Percentiles rank a stretch among this genome's conserved stretches.
Conservation (phyloP, 768 basidiomycete species). For the Lentinula boryana region DNA sequence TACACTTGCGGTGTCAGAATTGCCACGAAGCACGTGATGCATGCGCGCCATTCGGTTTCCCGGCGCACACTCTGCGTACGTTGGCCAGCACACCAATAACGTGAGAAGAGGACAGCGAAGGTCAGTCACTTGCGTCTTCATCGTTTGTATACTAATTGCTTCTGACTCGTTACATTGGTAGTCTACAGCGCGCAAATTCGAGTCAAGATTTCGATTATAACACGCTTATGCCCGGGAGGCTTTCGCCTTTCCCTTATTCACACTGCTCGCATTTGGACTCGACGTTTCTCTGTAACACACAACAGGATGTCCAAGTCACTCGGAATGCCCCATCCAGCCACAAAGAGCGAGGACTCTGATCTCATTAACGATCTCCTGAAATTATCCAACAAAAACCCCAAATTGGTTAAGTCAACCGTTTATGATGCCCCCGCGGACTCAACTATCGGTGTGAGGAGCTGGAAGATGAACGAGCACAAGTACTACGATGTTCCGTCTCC, state of each 20-base stretch:
- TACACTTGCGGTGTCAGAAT: too few species aligned
- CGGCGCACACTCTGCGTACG: too few species aligned
- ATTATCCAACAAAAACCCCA: constrained; percentile 50
- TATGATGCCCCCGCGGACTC: constrained; percentile 57
- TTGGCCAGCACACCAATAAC: too few species aligned
- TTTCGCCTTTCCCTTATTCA: neutral
- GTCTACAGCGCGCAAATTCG: neutral
- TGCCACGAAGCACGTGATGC: too few species aligned
- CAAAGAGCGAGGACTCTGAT: constrained; percentile 43
- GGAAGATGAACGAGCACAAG: constrained; percentile 98
- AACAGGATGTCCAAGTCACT: neutral
- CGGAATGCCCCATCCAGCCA: constrained; percentile 5
- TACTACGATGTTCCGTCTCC: constrained; percentile 87
- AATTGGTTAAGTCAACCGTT: constrained; percentile 55
- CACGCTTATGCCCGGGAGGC: neutral
- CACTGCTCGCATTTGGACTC: neutral
- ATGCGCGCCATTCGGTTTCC: too few species aligned
- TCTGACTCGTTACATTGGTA: neutral
- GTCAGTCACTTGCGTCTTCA: too few species aligned
- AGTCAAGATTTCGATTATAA: neutral
- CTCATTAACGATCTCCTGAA: constrained; percentile 50
- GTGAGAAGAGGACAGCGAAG: too few species aligned
- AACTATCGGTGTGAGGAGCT: constrained; percentile 59
- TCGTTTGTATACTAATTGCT: neutral
- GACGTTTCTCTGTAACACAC: neutral